Conservation (phyloP, 169 alveolate genomes). For the Eimeria falciformis region DNA sequence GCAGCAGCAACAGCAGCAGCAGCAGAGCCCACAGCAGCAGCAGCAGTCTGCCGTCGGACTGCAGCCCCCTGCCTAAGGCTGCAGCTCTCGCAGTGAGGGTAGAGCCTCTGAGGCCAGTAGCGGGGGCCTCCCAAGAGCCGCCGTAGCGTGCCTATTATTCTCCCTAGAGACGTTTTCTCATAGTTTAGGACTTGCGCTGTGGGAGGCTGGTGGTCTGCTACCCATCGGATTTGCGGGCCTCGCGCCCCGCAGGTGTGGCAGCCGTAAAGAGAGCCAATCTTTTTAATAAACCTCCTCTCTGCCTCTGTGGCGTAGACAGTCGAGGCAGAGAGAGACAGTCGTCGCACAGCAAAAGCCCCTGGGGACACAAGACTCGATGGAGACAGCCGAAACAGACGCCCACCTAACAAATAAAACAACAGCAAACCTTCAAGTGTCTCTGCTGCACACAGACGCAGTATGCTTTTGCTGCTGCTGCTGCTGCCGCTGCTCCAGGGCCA, state of each 20-base stretch:
- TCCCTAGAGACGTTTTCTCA: conserved; percentile 64
- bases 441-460: background rate
- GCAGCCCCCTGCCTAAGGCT: conserved; percentile 81
- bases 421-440: background rate
- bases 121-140: conserved; percentile 74
- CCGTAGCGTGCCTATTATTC: conserved; percentile 73
- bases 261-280: conserved; percentile 81
- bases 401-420: conserved; percentile 10
- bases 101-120: conserved; percentile 83
- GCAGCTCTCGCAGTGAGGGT: conserved; percentile 85
- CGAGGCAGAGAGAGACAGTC: background rate
- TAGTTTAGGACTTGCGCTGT: conserved; percentile 80
- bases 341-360: background rate
- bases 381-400: conserved; percentile 47
- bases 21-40: background rate
- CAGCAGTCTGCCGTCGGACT: conserved; percentile 55
- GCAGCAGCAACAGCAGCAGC: background rate
- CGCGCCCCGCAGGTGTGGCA: conserved; percentile 87
- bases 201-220: conserved; percentile 89
- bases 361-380: background rate
- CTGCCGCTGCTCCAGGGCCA: background rate
- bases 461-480: conserved; percentile 24
- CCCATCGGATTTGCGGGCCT: conserved; percentile 75
- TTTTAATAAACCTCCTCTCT: conserved; percentile 54
- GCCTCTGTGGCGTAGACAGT: background rate